Percentiles rank a stretch among this genome's conserved stretches.
These are phyloP conservation scores for Ganoderma sp. DNA, from an alignment of 1,284 basidiomycete species.

Conservation along the genomic window DNA sequence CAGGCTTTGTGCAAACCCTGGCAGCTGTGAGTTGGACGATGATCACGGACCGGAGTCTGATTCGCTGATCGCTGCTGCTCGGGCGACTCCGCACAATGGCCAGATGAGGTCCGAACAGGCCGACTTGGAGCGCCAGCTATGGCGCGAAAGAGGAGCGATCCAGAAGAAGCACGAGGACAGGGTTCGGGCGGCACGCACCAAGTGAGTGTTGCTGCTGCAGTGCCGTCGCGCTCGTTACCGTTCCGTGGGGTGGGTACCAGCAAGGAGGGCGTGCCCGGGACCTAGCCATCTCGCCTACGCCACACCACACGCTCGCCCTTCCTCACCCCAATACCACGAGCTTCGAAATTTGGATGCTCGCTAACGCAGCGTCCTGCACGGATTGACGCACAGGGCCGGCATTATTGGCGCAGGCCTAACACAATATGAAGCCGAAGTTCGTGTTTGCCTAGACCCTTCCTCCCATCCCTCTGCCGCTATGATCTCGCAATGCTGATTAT, in stretches of 20 bases:
- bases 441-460: conserved; percentile 48
- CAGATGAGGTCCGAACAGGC: conserved; percentile 70
- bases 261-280: background rate
- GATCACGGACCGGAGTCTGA: conserved; percentile 8
- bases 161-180: conserved; percentile 70
- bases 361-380: conserved; percentile 17
- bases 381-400: conserved; percentile 50
- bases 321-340: background rate
- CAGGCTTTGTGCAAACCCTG: conserved; percentile 47
- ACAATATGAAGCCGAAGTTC: conserved; percentile 71
- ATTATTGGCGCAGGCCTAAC: conserved; percentile 69
- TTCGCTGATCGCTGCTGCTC: conserved; percentile 1
- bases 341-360: background rate
- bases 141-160: conserved; percentile 65
- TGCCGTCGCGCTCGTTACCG: background rate
- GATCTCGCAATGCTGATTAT: conserved; percentile 20
- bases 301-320: background rate
- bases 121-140: conserved; percentile 65
- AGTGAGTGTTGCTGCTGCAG: conserved; percentile 52
- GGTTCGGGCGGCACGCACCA: conserved; percentile 65
- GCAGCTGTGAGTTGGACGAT: conserved; percentile 54
- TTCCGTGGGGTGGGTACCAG: background rate
- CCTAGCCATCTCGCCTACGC: background rate
- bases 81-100: conserved; percentile 6
- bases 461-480: conserved; percentile 14